Evolutionary conservation across 495 filamentous ascomycete species (phyloP).

Genomic region (Penicillium cosmopolitanum): DNA sequence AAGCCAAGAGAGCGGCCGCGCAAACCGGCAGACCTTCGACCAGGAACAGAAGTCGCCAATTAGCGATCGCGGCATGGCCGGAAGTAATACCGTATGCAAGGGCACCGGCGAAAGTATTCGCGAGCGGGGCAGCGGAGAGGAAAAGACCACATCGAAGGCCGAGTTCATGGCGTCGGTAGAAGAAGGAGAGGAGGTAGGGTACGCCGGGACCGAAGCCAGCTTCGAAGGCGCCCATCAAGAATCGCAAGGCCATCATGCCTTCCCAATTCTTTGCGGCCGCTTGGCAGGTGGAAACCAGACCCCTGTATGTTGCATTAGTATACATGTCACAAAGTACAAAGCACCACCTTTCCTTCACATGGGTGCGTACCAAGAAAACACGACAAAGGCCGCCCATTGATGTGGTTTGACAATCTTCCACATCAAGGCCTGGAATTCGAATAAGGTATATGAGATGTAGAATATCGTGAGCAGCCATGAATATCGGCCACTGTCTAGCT

Average conservation of each 20-base stretch:
- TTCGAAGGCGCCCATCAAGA: conserved; percentile 69
- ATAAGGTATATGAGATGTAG: conserved; percentile 65
- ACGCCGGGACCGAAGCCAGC: conserved; percentile 69
- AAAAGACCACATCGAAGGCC: conserved; percentile 79
- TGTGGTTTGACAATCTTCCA: conserved; percentile 70
- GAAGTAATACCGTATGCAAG: conserved; percentile 84
- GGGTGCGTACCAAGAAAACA: conserved; percentile 50
- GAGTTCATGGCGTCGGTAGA: conserved; percentile 78
- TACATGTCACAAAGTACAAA: not conserved
- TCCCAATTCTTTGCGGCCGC: conserved; percentile 63
- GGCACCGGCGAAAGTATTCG: conserved; percentile 81
- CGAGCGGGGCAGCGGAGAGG: conserved; percentile 76
- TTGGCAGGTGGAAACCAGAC: conserved; percentile 62
- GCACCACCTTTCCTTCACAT: not conserved
- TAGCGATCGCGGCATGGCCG: conserved; percentile 65
- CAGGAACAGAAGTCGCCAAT: conserved; percentile 82
- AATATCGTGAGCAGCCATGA: conserved; percentile 81
- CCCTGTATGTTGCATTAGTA: conserved; percentile 41
- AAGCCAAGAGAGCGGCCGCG: conserved; percentile 66
- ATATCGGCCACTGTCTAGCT: conserved; percentile 54
- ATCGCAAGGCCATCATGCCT: conserved; percentile 68
- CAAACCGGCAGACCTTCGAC: conserved; percentile 80
- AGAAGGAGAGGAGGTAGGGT: conserved; percentile 78
- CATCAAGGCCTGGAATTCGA: conserved; percentile 71
- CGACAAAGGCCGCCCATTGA: conserved; percentile 51